Conservation (phyloP, 495 filamentous ascomycete genomes). For the Aeminium ludgeri region DNA sequence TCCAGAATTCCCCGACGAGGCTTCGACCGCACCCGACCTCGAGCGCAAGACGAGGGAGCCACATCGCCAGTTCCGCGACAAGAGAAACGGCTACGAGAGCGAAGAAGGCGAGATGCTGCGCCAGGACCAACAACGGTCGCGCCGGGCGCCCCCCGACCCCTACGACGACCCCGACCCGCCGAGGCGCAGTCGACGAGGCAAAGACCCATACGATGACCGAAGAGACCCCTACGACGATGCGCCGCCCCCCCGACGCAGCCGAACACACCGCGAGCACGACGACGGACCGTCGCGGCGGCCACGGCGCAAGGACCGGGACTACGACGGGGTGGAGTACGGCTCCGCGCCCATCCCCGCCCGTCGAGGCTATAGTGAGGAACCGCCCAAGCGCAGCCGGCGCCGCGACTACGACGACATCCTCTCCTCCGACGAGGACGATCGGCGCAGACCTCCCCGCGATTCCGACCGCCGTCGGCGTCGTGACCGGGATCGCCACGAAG, state of each 20-base stretch:
- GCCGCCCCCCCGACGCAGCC: conserved; percentile 1
- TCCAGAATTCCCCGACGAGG: conserved; percentile 16
- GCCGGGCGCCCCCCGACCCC: too few species aligned
- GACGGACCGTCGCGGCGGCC: conserved; percentile 6
- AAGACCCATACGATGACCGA: not conserved
- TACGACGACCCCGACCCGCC: not conserved
- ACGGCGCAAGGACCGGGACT: not conserved
- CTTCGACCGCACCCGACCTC: conserved; percentile 13
- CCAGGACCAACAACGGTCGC: not conserved
- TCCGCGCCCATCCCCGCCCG: conserved; percentile 11
- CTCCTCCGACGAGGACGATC: conserved; percentile 2
- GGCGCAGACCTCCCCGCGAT: not conserved
- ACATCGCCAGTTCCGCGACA: conserved; percentile 17
- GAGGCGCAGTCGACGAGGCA: not conserved
- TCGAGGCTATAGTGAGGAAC: conserved; percentile 6
- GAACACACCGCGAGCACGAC: conserved; percentile 8
- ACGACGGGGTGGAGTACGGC: conserved; percentile 10
- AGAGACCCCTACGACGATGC: not conserved
- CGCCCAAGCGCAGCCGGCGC: conserved; percentile 2
- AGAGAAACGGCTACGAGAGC: conserved; percentile 17
- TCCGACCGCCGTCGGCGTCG: not conserved
- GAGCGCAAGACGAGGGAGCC: conserved; percentile 12
- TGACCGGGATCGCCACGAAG: conserved; percentile 3
- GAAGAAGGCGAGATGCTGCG: conserved; percentile 17
- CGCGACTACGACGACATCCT: conserved; percentile 7